These are phyloP conservation scores for Triticum monococcum DNA, from an alignment of 176 grass and related monocot species.

Conservation along the genomic window DNA sequence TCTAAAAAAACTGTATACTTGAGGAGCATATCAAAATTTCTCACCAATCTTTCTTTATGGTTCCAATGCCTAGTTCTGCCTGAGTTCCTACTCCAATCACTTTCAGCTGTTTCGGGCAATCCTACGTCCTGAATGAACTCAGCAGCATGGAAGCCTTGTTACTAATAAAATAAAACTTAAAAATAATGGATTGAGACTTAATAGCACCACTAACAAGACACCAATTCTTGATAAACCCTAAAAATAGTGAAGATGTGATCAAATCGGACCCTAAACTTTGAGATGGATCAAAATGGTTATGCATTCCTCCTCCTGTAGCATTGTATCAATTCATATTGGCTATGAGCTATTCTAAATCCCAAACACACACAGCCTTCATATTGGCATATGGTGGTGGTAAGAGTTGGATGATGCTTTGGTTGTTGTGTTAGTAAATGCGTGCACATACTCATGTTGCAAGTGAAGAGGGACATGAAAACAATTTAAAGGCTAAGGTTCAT, in stretches of 20 bases:
- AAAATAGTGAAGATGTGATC: background rate
- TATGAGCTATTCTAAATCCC: background rate
- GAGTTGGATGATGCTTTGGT: too few species aligned
- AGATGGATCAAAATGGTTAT: background rate
- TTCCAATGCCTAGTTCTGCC: background rate
- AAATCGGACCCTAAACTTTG: background rate
- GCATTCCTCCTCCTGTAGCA: background rate
- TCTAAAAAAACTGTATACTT: too few species aligned
- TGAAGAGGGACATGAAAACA: too few species aligned
- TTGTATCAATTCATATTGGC: background rate
- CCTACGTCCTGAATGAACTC: background rate
- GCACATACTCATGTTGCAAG: too few species aligned
- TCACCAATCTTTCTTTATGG: background rate
- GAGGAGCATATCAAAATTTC: too few species aligned
- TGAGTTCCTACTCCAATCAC: background rate
- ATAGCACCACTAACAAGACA: background rate
- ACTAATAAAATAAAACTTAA: too few species aligned
- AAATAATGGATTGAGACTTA: too few species aligned
- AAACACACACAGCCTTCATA: too few species aligned
- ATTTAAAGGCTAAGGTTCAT: too few species aligned
- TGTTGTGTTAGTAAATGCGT: too few species aligned
- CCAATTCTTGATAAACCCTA: accelerated
- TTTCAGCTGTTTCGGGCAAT: background rate
- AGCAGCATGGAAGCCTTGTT: too few species aligned
- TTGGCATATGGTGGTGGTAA: too few species aligned